Evolutionary conservation across 75 land plant species (phyloP), one percentile per base, ranked within the genome.

Genomic region (Cupressus sempervirens): DNA sequence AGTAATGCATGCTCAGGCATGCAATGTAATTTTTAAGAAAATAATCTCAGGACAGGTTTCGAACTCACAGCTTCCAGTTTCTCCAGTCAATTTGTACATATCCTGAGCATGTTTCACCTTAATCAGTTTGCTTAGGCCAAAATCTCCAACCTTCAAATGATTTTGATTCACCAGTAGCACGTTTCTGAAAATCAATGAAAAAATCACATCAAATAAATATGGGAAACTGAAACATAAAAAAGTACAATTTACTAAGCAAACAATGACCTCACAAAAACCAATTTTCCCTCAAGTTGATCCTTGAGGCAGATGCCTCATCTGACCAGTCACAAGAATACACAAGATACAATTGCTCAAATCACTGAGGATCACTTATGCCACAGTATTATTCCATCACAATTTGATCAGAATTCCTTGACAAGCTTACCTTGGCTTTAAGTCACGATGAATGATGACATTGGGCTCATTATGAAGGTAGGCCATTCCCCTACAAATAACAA

Each of bases 101-200:
- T 95, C 99, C 87, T 94, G 96, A 76, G 94, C 87, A 90, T 93
- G 85, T 46, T 91, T 91, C 23, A 91, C 96, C 77, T 84, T 93
- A 83, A 97, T 95, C 41, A 97, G 95, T 88, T 97, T 97, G 93
- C 99, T 95, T 41, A 97, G 86, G 65, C 99, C 99, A 84, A 97
- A 97, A 46, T 95, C 99, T 18, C 99, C 97, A 84, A 97, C 98
- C 85, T 97, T 97, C 13, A 97, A 84, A 89, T 94, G 95, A 74
- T 93, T 93, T 45, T 89, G 95, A 72, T 86, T 91, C 80, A 93
- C 94, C 83, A 96, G 84, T 84, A 94, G 94, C 23, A 96, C 90
- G 89, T 96, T 96, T 88, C 93, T 95, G 89, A 79, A 85, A 80
- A 26, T 62, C 73, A 29, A 74, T 62, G 18, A 32, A 70, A 77